Percentiles rank a stretch among this genome's conserved stretches.
These are phyloP conservation scores for Brassica juncea DNA, from an alignment of 345 rosid species.

Conservation along the genomic window DNA sequence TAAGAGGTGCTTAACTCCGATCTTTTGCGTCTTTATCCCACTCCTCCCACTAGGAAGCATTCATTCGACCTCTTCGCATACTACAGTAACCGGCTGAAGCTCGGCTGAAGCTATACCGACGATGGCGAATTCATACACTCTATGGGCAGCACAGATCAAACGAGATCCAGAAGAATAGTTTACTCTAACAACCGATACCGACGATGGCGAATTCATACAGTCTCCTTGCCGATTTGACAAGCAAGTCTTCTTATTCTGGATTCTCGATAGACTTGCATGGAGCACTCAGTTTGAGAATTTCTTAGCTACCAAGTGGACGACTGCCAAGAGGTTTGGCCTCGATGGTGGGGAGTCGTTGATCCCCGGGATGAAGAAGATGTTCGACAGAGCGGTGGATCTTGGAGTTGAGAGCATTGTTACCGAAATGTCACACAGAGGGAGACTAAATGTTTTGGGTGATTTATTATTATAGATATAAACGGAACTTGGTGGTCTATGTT, in stretches of 20 bases:
- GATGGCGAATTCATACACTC: not conserved
- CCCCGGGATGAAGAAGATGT: constrained; percentile 92
- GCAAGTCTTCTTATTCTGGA: constrained; percentile 14
- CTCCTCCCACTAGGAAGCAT: not conserved
- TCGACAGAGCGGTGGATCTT: constrained; percentile 75
- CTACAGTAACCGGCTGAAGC: not conserved
- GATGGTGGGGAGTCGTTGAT: constrained; percentile 86
- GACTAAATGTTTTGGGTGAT: constrained; percentile 76
- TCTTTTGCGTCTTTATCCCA: not conserved
- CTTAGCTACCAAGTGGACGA: constrained; percentile 85
- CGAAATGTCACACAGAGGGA: constrained; percentile 84
- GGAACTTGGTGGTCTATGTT: not conserved
- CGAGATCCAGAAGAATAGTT: not conserved
- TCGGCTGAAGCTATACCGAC: too few species aligned
- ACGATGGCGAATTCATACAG: not conserved
- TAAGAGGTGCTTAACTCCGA: not conserved
- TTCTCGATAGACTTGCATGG: constrained; percentile 79
- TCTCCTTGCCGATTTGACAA: not conserved
- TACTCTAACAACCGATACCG: not conserved
- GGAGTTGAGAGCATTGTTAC: constrained; percentile 88
- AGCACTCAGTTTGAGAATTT: constrained; percentile 84
- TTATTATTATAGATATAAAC: too few species aligned
- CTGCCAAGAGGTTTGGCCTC: constrained; percentile 85
- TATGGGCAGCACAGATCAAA: not conserved
- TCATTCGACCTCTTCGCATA: not conserved